Evolutionary conservation across 2,329 filamentous ascomycete species (phyloP), one percentile per base, ranked within the genome.

Genomic region (Exophiala spinifera): DNA sequence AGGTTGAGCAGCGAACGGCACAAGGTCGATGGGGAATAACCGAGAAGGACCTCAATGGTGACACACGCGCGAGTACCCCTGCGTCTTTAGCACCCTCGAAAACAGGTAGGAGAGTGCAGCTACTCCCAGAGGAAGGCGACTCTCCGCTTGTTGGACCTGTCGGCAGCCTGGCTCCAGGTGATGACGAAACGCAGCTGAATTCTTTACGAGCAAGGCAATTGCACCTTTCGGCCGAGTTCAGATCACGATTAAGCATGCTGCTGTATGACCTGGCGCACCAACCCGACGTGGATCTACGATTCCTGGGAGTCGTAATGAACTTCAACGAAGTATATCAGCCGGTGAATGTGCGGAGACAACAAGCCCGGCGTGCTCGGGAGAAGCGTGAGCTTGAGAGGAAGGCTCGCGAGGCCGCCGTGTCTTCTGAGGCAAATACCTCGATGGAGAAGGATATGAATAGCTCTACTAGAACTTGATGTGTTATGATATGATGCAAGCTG

Each of bases 241-340:
- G 84, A 57, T 79, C 81, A 1, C 82, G 88, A 23, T 80, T 97
- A 46, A 90, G 90, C 69, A 78, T 91, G 37, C 74, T 99, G 51
- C 76, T 99, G 3, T 91, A 94, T 13, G 95, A 99, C 69, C 72
- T 99, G 60, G 88, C 90, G 7, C 92, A 95, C 72, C 92, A 97
- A 72, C 87, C 91, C 1, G 94, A 99, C 69, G 86, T 91, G 48
- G 94, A 99, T 70, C 89, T 99, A 85, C 81, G 92, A 51, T 97
- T 97, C 77, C 74, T 99, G 62, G 94, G 90, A 36, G 91, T 97
- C 44, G 89, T 94, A 37, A 97, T 99, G 90, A 99, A 97, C 73
- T 99, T 97, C 73, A 99, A 99, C 72, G 92, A 97, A 69, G 88
- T 95, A 21, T 97, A 97, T 71, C 83, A 89, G 71, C 88, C 89